A percentile compares a stretch with the other conserved stretches of the same genome.
Evolutionary conservation across 2,329 filamentous ascomycete species (phyloP).

Genomic region (Emmonsia crescens): DNA sequence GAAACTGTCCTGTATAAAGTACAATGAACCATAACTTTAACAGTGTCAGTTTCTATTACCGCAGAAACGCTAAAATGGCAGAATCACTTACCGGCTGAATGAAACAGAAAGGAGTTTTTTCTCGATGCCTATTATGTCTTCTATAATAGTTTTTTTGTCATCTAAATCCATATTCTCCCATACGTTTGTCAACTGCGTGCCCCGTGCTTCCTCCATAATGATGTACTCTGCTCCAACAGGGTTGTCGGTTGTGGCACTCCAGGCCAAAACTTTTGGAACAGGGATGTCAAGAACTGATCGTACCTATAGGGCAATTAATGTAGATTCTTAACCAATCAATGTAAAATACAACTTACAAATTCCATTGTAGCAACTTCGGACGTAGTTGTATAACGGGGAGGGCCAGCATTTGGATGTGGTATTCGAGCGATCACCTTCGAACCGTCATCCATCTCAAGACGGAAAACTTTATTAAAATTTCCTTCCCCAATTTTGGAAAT

Average conservation of each 20-base stretch:
- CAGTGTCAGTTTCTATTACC: background rate
- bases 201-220: constrained; percentile 21
- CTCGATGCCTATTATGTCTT: constrained; percentile 10
- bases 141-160: constrained; percentile 21
- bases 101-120: constrained; percentile 10
- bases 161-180: constrained; percentile 21
- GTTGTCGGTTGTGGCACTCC: constrained; percentile 13
- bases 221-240: constrained; percentile 18
- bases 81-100: constrained; percentile 5
- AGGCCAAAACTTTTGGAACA: constrained; percentile 9
- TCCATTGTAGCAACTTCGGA: no score
- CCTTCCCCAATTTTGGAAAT: no score
- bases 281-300: constrained; percentile 10
- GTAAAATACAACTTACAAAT: no score
- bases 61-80: no score
- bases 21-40: background rate
- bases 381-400: no score
- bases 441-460: no score
- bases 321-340: no score
- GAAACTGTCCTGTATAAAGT: background rate
- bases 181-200: constrained; percentile 18
- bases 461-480: no score
- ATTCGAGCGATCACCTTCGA: no score
- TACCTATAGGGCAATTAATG: no score
- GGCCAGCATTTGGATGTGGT: no score